A percentile compares a stretch with the other conserved stretches of the same genome.
Evolutionary conservation across 257 asterid species (phyloP).

Genomic region (Knoxia roxburghii): DNA sequence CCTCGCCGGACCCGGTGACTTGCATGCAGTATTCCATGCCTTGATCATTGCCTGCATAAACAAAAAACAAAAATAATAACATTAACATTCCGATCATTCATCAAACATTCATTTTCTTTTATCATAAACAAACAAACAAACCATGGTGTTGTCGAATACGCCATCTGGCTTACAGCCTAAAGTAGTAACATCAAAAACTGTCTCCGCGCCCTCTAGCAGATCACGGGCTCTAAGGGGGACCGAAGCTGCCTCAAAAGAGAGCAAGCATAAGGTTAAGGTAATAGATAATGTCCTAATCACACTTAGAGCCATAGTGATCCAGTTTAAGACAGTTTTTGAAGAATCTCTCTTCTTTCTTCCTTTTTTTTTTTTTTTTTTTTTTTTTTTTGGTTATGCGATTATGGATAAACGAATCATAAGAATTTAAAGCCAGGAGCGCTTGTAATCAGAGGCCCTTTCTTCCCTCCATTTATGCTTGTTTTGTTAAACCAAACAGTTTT

Average conservation of each 20-base stretch:
- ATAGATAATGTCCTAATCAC: slow-evolving; percentile 5
- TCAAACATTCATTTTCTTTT: not conserved
- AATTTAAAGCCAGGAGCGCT: slow-evolving; percentile 3
- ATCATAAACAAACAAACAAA: no score
- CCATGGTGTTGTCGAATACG: slow-evolving; percentile 32
- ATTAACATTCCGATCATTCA: no score
- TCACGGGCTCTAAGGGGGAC: slow-evolving; percentile 15
- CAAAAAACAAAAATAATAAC: no score
- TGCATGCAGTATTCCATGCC: slow-evolving; percentile 59
- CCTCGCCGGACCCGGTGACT: slow-evolving; percentile 25
- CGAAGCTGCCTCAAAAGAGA: slow-evolving; percentile 23
- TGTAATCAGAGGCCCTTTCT: not conserved
- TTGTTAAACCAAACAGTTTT: not conserved
- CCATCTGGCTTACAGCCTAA: slow-evolving; percentile 56
- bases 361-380: not conserved
- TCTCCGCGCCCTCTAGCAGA: slow-evolving; percentile 21
- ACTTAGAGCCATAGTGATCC: slow-evolving; percentile 16
- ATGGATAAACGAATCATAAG: not conserved
- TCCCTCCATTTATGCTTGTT: not conserved
- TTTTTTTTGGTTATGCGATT: not conserved
- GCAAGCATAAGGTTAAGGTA: slow-evolving; percentile 14
- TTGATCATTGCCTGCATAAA: slow-evolving; percentile 34
- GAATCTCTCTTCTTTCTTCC: not conserved
- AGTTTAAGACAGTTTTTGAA: slow-evolving; percentile 17
- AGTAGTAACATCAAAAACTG: slow-evolving; percentile 54